Evolutionary conservation across 2,329 filamentous ascomycete genomes (phyloP).

Genomic region (Diplocarpon rosae): DNA sequence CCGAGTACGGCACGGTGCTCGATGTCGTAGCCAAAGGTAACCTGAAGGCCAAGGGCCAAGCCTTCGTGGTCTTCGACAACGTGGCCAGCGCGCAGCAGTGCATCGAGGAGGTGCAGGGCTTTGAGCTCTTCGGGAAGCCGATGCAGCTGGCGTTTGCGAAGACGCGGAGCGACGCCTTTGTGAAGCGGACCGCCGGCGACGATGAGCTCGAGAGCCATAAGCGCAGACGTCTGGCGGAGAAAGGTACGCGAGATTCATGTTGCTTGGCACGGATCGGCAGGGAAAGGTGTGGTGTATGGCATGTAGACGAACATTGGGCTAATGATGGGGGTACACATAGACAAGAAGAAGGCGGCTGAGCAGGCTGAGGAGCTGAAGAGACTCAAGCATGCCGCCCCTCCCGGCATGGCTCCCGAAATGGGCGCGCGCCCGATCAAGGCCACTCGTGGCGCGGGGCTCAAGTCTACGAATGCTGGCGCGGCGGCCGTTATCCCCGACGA

Average conservation of each 20-base stretch:
- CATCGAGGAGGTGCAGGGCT: conserved; percentile 82
- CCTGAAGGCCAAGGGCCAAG: conserved; percentile 86
- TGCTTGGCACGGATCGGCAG: no score
- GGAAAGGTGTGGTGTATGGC: no score
- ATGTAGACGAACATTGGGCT: not conserved
- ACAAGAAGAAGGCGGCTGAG: conserved; percentile 72
- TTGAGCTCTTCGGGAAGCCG: conserved; percentile 83
- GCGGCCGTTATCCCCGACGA: conserved; percentile 85
- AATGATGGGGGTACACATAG: conserved; percentile 26
- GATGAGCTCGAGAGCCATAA: conserved; percentile 87
- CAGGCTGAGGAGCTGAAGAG: conserved; percentile 68
- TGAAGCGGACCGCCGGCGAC: conserved; percentile 58
- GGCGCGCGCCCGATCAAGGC: conserved; percentile 55
- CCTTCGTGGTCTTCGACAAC: conserved; percentile 83
- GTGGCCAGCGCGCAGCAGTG: conserved; percentile 70
- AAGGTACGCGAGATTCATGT: conserved; percentile 46
- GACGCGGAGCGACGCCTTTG: conserved; percentile 77
- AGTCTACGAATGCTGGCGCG: conserved; percentile 57
- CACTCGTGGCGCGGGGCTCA: conserved; percentile 61
- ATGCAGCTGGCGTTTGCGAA: conserved; percentile 78
- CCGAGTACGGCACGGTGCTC: conserved; percentile 75
- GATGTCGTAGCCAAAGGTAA: conserved; percentile 85
- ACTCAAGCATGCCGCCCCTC: conserved; percentile 49
- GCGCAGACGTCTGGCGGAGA: conserved; percentile 72
- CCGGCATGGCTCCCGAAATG: conserved; percentile 25